Percentiles rank a stretch among this genome's conserved stretches.
These are phyloP conservation scores for Gymnopilus dilepis DNA, from an alignment of 768 basidiomycete genomes.

Conservation along the genomic window DNA sequence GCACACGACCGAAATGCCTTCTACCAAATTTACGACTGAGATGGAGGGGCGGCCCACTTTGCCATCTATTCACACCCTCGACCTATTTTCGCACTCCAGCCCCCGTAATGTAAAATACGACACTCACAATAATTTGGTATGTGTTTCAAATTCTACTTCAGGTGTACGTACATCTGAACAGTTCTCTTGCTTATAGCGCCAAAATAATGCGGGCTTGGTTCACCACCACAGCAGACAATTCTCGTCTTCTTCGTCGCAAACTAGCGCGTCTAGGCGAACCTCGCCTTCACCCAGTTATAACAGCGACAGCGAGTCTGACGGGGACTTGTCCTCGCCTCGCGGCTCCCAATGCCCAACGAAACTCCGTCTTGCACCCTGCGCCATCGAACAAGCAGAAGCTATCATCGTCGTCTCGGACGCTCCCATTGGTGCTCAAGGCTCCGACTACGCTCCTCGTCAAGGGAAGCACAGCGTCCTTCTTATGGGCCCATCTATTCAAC, in stretches of 20 bases:
- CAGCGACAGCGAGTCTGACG: slow-evolving; percentile 8
- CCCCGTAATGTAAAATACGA: slow-evolving; percentile 26
- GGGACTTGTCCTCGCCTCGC: slow-evolving; percentile 16
- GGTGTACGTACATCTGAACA: neutral
- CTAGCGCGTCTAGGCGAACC: slow-evolving; percentile 20
- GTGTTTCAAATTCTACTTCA: neutral
- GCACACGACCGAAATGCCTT: slow-evolving; percentile 13
- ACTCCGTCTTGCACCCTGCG: slow-evolving; percentile 52
- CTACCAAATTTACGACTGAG: slow-evolving; percentile 19
- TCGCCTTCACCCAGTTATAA: slow-evolving; percentile 26
- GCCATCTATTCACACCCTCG: slow-evolving; percentile 56
- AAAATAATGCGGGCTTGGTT: slow-evolving; percentile 15
- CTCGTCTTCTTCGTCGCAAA: slow-evolving; percentile 34
- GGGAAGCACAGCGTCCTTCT: slow-evolving; percentile 45
- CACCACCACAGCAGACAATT: slow-evolving; percentile 33
- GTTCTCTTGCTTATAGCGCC: neutral
- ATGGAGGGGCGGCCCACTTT: slow-evolving; percentile 49
- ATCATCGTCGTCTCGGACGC: slow-evolving; percentile 48
- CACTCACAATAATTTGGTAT: slow-evolving; percentile 25
- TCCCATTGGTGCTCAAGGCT: neutral
- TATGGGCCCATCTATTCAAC: slow-evolving; percentile 52
- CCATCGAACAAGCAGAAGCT: slow-evolving; percentile 59
- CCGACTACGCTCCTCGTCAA: slow-evolving; percentile 22
- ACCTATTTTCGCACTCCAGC: slow-evolving; percentile 38
- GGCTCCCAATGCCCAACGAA: slow-evolving; percentile 23